Evolutionary conservation across 768 basidiomycete genomes (phyloP).

Genomic region (Termitomyces sp.): DNA sequence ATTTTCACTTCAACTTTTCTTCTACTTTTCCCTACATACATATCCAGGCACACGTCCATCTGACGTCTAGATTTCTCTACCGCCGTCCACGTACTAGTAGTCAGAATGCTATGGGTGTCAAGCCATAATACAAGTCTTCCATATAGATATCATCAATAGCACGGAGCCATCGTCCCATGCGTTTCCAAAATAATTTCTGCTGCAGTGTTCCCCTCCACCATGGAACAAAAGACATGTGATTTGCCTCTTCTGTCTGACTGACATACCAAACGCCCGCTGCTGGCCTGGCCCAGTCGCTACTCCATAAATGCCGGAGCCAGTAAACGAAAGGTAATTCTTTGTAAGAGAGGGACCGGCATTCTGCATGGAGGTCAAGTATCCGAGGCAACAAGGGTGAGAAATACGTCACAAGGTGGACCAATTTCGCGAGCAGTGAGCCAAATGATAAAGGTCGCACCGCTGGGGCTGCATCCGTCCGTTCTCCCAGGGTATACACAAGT

Average conservation of each 20-base stretch:
- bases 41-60: conserved; percentile 13
- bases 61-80: conserved; percentile 12
- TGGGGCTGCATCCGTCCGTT: background rate
- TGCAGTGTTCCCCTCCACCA: background rate
- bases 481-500: background rate
- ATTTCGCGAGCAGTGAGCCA: background rate
- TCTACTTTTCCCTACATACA: conserved; percentile 2
- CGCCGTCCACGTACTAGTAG: background rate
- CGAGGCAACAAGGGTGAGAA: conserved; percentile 36
- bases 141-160: background rate
- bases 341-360: conserved; percentile 36
- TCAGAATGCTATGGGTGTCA: background rate
- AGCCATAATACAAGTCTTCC: background rate
- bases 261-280: background rate
- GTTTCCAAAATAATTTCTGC: background rate
- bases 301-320: conserved; percentile 35
- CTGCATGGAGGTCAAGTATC: conserved; percentile 36
- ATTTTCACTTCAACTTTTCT: background rate
- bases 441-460: background rate
- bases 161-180: background rate
- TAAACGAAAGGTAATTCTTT: conserved; percentile 26
- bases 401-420: conserved; percentile 21
- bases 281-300: conserved; percentile 38
- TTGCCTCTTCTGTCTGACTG: background rate
- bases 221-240: background rate